Base-by-base conservation (phyloP, 129 eudicot species). In the Pittosporum tobira region DNA sequence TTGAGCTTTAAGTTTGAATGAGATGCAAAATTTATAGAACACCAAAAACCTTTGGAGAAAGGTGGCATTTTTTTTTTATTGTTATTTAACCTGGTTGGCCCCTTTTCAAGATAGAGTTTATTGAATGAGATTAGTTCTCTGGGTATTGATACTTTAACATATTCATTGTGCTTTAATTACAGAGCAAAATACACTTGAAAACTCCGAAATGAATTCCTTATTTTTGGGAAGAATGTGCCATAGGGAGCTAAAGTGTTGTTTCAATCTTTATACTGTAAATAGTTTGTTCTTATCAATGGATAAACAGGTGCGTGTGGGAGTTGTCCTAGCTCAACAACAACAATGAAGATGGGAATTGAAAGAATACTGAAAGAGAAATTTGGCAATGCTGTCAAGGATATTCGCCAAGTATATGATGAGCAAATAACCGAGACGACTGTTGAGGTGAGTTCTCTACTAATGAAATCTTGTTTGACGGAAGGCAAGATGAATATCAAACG, bases 291-390 rank as follows among this genome's bases (percentile, higher is more conserved):
- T 30, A 26, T 15, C 6, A 43, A 6, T 59, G 44, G 24, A 55
- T 45, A 22, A 62, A 40, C 73, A 88, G 97, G 97, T 70, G 95
- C 97, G 24, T 85, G 95, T 64, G 97, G 69, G 38, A 77, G 73
- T 50, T 85, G 95, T 62, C 95, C 97, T 40, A 89, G 97, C 75
- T 89, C 97, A 68, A 79, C 95, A 5, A 89, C 95, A 8, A 89
- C 97, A 31, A 89, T 89, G 95, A 85, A 77, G 61, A 82, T 85
- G 94, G 95, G 95, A 59, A 89, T 89, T 24, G 97, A 90, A 69
- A 78, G 85, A 68, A 77, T 85, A 1, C 79, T 85, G 7, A 85
- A 80, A 74, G 97, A 89, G 61, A 85, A 89, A 57, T 85, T 85
- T 72, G 95, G 97, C 37, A 84, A 82, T 48, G 84, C 84, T 19